Conservation (phyloP, 106 monocot species). For the Alisma plantagoaquatica region DNA sequence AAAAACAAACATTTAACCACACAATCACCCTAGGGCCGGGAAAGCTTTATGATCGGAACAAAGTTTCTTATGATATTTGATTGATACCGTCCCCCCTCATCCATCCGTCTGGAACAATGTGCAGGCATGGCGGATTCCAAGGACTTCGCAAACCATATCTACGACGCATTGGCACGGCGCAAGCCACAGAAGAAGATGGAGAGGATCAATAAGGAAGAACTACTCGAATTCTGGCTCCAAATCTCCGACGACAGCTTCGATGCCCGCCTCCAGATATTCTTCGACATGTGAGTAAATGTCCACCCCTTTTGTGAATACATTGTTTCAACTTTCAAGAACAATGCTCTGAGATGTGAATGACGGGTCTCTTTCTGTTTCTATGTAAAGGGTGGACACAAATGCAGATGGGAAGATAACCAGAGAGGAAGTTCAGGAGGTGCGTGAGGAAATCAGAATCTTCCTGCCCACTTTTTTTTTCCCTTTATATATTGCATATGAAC, state of each 20-base stretch:
- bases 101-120: no score
- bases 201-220: slow-evolving; percentile 64
- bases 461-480: background rate
- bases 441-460: background rate
- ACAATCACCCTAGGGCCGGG: no score
- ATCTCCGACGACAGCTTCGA: slow-evolving; percentile 92
- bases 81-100: no score
- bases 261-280: slow-evolving; percentile 86
- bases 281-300: slow-evolving; percentile 96
- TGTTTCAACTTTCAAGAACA: no score
- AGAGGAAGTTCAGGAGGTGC: slow-evolving; percentile 86
- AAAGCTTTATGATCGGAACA: no score
- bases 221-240: slow-evolving; percentile 84
- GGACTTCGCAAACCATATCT: slow-evolving; percentile 75
- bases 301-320: no score
- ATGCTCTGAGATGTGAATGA: no score
- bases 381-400: slow-evolving; percentile 90
- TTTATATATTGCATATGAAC: no score
- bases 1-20: no score
- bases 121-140: slow-evolving; percentile 91
- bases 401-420: slow-evolving; percentile 77
- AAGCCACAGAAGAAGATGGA: slow-evolving; percentile 51
- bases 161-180: slow-evolving; percentile 67
- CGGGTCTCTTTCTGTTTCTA: no score
- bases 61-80: no score